phyloP scores from a whole-genome alignment of 805 yeast genomes.

The Zygosaccharomyces gambellarensis region DNA sequence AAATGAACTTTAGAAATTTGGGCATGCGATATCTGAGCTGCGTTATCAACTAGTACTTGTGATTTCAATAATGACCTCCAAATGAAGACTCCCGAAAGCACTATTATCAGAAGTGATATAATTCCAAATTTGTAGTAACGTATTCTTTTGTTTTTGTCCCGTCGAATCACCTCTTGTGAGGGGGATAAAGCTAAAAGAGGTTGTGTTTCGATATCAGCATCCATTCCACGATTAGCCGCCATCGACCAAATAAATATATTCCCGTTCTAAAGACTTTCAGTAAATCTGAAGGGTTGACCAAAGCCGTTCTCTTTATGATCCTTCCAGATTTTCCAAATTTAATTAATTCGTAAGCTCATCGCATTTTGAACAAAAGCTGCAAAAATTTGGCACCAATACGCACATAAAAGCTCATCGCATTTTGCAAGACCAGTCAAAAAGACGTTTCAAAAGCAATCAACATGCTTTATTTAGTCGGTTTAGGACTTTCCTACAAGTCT shows the following conservation, averaged over 20 bases:
- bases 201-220: slow-evolving; percentile 19
- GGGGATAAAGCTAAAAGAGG: slow-evolving; percentile 13
- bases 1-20: slow-evolving; percentile 19
- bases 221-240: neutral
- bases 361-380: neutral
- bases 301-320: neutral
- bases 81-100: neutral
- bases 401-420: slow-evolving; percentile 9
- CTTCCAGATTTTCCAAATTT: neutral
- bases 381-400: slow-evolving; percentile 1
- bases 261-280: neutral
- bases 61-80: slow-evolving; percentile 11
- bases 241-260: neutral
- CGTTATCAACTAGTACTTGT: slow-evolving; percentile 18
- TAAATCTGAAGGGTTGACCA: too few relatives aligned
- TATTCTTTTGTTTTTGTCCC: neutral
- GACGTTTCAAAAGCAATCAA: slow-evolving; percentile 3
- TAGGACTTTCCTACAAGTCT: slow-evolving; percentile 81
- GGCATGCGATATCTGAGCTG: slow-evolving; percentile 20
- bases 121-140: neutral
- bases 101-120: neutral
- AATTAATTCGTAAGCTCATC: neutral
- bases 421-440: neutral
- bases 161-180: neutral
- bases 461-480: slow-evolving; percentile 87